Evolutionary conservation across 2,329 filamentous ascomycete genomes (phyloP).

Genomic region (Alternaria brassicicola): DNA sequence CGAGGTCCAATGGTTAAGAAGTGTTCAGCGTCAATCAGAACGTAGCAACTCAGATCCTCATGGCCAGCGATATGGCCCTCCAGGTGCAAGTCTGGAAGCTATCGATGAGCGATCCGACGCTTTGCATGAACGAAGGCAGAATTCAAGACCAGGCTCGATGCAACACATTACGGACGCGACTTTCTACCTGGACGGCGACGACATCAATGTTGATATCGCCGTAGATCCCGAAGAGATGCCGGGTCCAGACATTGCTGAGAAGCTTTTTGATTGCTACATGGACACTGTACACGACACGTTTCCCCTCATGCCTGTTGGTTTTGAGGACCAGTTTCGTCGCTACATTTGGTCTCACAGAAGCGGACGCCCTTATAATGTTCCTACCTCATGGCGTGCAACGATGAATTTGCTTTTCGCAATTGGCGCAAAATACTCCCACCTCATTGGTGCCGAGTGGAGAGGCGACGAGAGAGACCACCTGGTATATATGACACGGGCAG

Average conservation of each 20-base stretch:
- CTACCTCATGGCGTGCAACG: slow-evolving; percentile 43
- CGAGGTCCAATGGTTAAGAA: slow-evolving; percentile 43
- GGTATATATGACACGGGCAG: slow-evolving; percentile 47
- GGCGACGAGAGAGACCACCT: slow-evolving; percentile 45
- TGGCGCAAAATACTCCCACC: slow-evolving; percentile 47
- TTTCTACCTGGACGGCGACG: slow-evolving; percentile 47
- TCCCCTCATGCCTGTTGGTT: slow-evolving; percentile 36
- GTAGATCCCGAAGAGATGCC: slow-evolving; percentile 43
- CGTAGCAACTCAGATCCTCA: slow-evolving; percentile 10
- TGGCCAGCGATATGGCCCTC: slow-evolving; percentile 27
- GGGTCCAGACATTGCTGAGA: slow-evolving; percentile 35
- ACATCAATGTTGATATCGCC: slow-evolving; percentile 30
- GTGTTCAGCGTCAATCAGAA: slow-evolving; percentile 33
- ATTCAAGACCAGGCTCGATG: slow-evolving; percentile 12
- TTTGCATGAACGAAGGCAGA: slow-evolving; percentile 25
- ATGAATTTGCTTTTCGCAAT: slow-evolving; percentile 53
- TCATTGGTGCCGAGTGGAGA: slow-evolving; percentile 36
- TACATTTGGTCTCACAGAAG: slow-evolving; percentile 16
- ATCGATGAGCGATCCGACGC: slow-evolving; percentile 22
- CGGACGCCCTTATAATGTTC: slow-evolving; percentile 15
- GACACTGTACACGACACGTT: slow-evolving; percentile 44
- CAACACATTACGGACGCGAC: slow-evolving; percentile 32
- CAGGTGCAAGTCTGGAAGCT: slow-evolving; percentile 18
- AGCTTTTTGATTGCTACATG: slow-evolving; percentile 46
- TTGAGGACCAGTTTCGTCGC: slow-evolving; percentile 27